phyloP scores from a whole-genome alignment of 768 basidiomycete genomes.

The Mycena leptocephala region DNA sequence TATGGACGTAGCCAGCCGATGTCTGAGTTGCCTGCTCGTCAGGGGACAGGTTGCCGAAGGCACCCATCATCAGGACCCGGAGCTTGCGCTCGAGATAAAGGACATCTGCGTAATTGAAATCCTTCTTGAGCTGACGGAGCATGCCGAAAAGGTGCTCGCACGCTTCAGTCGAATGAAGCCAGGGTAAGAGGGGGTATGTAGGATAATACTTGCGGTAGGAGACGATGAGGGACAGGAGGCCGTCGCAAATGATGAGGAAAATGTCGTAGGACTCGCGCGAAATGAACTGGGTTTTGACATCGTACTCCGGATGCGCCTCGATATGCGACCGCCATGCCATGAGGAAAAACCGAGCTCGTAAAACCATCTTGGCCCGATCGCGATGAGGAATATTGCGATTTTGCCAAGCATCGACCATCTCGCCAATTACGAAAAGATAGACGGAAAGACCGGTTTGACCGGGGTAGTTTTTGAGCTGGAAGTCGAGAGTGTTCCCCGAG shows the following conservation, averaged over 20 bases:
- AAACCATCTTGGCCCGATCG: conserved; percentile 46
- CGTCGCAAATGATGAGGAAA: conserved; percentile 45
- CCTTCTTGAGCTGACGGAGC: conserved; percentile 39
- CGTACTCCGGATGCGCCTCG: conserved; percentile 37
- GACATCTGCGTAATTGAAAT: conserved; percentile 36
- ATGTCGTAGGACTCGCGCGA: conserved; percentile 55
- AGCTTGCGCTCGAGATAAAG: conserved; percentile 39
- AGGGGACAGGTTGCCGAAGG: conserved; percentile 8
- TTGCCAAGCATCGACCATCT: conserved; percentile 58
- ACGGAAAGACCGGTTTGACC: conserved; percentile 35
- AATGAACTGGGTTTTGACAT: conserved; percentile 45
- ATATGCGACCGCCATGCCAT: conserved; percentile 41
- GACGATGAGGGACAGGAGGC: conserved; percentile 48
- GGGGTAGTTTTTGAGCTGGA: conserved; percentile 34
- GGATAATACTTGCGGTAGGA: conserved; percentile 51
- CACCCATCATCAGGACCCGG: conserved; percentile 28
- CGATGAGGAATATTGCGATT: conserved; percentile 45
- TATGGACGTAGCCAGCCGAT: conserved; percentile 40
- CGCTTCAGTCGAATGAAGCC: conserved; percentile 52
- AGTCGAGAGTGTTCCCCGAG: conserved; percentile 44
- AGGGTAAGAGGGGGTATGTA: conserved; percentile 50
- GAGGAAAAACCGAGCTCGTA: conserved; percentile 51
- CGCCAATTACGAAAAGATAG: conserved; percentile 52
- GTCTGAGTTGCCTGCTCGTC: conserved; percentile 34
- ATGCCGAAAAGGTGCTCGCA: conserved; percentile 54